These are phyloP conservation scores for Diversispora epigaea DNA, from an alignment of 192 early-diverging fungal genomes.

Conservation along the genomic window DNA sequence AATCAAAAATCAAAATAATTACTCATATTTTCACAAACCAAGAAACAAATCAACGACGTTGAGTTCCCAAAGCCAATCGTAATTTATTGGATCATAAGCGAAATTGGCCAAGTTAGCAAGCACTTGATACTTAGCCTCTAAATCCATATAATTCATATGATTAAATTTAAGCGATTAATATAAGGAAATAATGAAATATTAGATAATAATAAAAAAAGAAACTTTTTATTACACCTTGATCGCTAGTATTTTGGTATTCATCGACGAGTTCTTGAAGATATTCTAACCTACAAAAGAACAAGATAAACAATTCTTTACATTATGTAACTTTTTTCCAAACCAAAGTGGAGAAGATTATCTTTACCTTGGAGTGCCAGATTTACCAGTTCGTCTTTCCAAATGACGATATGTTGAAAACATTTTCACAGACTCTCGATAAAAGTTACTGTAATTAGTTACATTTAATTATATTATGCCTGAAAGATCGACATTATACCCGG, in stretches of 20 bases:
- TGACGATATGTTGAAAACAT: slow-evolving; percentile 16
- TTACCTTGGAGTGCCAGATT: slow-evolving; percentile 28
- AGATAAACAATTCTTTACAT: neutral
- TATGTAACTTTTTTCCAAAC: neutral
- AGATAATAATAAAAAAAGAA: too few species aligned
- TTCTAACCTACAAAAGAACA: neutral
- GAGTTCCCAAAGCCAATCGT: slow-evolving; percentile 42
- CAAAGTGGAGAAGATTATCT: neutral
- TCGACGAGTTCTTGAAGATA: slow-evolving; percentile 31
- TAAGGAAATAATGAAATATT: neutral
- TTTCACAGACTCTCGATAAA: neutral
- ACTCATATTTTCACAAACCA: neutral
- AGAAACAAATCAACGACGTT: slow-evolving; percentile 46
- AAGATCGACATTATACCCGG: too few species aligned
- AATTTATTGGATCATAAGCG: slow-evolving; percentile 58
- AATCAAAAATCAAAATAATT: neutral
- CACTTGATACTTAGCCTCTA: slow-evolving; percentile 35
- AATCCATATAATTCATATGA: neutral
- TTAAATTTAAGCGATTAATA: neutral
- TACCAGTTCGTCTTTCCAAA: slow-evolving; percentile 18
- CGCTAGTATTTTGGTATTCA: slow-evolving; percentile 30
- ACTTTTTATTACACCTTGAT: slow-evolving; percentile 21
- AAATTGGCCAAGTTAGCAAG: slow-evolving; percentile 53
- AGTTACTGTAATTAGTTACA: too few species aligned
- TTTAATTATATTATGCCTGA: too few species aligned